Evolutionary conservation across 2,329 filamentous ascomycete genomes (phyloP).

Genomic region (Cercospora nicotianae): DNA sequence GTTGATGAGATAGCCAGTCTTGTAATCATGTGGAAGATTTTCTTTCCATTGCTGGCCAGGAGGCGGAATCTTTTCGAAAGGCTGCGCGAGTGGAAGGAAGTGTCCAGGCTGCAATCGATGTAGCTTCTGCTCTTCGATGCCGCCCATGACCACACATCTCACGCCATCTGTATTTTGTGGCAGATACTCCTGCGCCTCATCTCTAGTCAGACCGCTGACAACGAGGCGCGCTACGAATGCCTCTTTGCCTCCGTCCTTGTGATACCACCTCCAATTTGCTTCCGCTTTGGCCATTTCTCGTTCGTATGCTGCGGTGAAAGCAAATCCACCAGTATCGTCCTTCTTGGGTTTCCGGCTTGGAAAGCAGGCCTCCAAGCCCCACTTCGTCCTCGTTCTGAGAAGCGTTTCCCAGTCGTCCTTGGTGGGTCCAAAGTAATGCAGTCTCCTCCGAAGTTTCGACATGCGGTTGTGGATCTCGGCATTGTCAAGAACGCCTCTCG

Average conservation of each 20-base stretch:
- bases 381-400: slow-evolving; percentile 52
- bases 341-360: slow-evolving; percentile 47
- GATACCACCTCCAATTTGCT: slow-evolving; percentile 56
- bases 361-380: slow-evolving; percentile 53
- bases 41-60: slow-evolving; percentile 16
- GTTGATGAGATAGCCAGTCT: slow-evolving; percentile 57
- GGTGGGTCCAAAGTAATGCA: slow-evolving; percentile 53
- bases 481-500: slow-evolving; percentile 32
- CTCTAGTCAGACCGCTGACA: slow-evolving; percentile 38
- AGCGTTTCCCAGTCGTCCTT: slow-evolving; percentile 52
- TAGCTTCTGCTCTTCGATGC: slow-evolving; percentile 46
- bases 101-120: slow-evolving; percentile 46
- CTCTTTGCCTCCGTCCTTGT: slow-evolving; percentile 42
- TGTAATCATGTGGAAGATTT: slow-evolving; percentile 13
- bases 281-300: slow-evolving; percentile 48
- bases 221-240: slow-evolving; percentile 48
- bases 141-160: slow-evolving; percentile 54
- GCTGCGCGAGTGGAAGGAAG: slow-evolving; percentile 48
- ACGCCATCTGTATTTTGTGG: slow-evolving; percentile 34
- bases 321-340: slow-evolving; percentile 41
- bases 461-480: slow-evolving; percentile 27
- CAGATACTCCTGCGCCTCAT: slow-evolving; percentile 48
- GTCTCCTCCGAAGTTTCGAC: slow-evolving; percentile 48
- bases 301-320: slow-evolving; percentile 48
- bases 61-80: slow-evolving; percentile 41